Percentiles rank a stretch among this genome's conserved stretches.
Evolutionary conservation across 2,329 filamentous ascomycete genomes (phyloP).

Genomic region (Magnaporthiopsis incrustans): DNA sequence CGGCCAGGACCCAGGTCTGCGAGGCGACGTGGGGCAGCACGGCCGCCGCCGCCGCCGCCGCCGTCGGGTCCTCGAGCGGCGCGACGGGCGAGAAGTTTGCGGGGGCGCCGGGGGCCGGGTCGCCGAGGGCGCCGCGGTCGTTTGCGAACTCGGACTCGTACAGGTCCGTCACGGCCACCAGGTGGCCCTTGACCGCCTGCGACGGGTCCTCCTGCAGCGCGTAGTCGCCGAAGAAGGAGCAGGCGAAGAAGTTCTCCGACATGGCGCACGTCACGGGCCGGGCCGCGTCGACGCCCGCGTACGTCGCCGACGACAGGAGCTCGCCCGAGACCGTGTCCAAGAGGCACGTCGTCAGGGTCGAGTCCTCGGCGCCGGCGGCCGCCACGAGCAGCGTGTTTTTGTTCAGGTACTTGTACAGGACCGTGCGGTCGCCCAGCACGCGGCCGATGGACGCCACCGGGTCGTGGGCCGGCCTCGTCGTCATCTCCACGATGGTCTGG

Average conservation of each 20-base stretch:
- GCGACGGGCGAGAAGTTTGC: constrained; percentile 72
- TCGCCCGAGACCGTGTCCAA: constrained; percentile 82
- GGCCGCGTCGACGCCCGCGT: constrained; percentile 64
- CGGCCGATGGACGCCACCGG: constrained; percentile 91
- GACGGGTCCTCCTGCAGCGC: constrained; percentile 44
- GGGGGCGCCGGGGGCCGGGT: constrained; percentile 34
- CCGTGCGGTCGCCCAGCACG: constrained; percentile 83
- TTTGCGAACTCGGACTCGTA: constrained; percentile 81
- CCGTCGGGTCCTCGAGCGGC: constrained; percentile 48
- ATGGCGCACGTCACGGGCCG: constrained; percentile 71
- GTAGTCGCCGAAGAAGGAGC: constrained; percentile 65
- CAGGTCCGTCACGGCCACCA: constrained; percentile 78
- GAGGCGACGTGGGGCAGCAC: constrained; percentile 68
- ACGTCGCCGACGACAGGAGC: constrained; percentile 62
- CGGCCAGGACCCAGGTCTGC: constrained; percentile 73
- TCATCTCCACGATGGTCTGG: constrained; percentile 61
- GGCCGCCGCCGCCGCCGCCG: constrained; percentile 23
- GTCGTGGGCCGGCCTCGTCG: constrained; percentile 65
- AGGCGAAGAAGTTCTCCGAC: constrained; percentile 93
- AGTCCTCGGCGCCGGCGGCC: constrained; percentile 49
- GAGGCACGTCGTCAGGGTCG: constrained; percentile 64
- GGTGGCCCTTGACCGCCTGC: constrained; percentile 69
- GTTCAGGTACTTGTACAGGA: constrained; percentile 96
- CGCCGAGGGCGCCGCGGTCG: constrained; percentile 71
- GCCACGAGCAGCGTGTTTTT: constrained; percentile 75